These are phyloP conservation scores for Xylaria sp. DNA, from an alignment of 2,329 filamentous ascomycete species.

Conservation along the genomic window DNA sequence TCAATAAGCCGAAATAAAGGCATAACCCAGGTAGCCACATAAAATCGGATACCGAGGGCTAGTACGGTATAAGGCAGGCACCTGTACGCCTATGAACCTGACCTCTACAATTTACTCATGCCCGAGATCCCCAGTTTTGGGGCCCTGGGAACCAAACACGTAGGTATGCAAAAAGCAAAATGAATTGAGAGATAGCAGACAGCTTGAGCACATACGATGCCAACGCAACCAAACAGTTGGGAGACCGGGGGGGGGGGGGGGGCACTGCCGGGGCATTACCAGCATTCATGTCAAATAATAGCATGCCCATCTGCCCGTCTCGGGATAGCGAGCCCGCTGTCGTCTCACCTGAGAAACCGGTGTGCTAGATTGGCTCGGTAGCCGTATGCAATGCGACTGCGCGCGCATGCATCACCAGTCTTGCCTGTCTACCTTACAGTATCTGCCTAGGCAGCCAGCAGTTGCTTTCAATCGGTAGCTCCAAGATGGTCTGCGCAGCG, in stretches of 20 bases:
- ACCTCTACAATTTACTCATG: too few relatives aligned
- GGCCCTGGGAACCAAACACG: too few relatives aligned
- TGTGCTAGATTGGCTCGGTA: neutral
- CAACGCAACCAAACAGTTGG: neutral
- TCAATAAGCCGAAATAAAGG: neutral
- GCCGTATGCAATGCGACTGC: neutral
- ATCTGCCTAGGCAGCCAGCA: neutral
- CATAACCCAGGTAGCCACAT: neutral
- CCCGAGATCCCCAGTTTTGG: too few relatives aligned
- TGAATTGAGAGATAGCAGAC: too few relatives aligned
- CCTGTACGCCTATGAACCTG: too few relatives aligned
- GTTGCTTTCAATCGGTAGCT: neutral
- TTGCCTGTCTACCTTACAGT: neutral
- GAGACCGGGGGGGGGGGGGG: neutral
- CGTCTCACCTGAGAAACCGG: neutral
- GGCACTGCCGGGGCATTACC: too few relatives aligned
- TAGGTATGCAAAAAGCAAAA: too few relatives aligned
- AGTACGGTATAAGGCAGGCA: too few relatives aligned
- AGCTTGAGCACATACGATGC: neutral
- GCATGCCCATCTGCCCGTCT: neutral
- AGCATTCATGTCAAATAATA: neutral
- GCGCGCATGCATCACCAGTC: neutral
- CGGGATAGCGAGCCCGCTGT: neutral
- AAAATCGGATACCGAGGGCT: too few relatives aligned
- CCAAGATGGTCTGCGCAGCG: too few relatives aligned